phyloP scores from a whole-genome alignment of 768 basidiomycete species.

The Agrocybe praecox region DNA sequence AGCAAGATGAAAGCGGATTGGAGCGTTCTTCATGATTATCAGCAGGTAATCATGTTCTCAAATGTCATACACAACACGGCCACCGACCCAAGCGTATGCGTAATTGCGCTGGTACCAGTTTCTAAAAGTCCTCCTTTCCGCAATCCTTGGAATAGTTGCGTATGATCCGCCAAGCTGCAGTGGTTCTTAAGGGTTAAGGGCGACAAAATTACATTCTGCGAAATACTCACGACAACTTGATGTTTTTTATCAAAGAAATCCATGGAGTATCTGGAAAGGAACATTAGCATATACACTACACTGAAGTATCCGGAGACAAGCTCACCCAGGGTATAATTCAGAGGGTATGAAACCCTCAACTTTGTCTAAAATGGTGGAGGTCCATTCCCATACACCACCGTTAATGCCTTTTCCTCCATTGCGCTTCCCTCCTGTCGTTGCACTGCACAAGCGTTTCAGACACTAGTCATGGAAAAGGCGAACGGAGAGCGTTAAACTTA shows the following conservation, averaged over 20 bases:
- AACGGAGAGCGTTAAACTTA: constrained; percentile 38
- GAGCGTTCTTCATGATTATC: no score
- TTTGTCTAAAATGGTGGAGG: constrained; percentile 73
- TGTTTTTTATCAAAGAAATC: constrained; percentile 94
- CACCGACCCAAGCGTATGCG: constrained; percentile 87
- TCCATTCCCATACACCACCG: constrained; percentile 99
- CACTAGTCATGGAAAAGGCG: neutral
- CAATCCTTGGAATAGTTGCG: constrained; percentile 81
- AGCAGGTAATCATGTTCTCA: no score
- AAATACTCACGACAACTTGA: constrained; percentile 76
- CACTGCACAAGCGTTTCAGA: constrained; percentile 36
- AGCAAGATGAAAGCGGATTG: no score
- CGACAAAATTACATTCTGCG: neutral
- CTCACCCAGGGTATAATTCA: constrained; percentile 83
- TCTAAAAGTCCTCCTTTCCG: constrained; percentile 72
- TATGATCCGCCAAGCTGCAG: constrained; percentile 87
- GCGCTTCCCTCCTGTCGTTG: constrained; percentile 63
- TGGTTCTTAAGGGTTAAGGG: neutral
- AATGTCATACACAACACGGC: constrained; percentile 52
- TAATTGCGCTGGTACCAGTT: constrained; percentile 96
- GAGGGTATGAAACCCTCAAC: constrained; percentile 80
- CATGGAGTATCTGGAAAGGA: constrained; percentile 58
- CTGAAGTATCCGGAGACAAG: neutral
- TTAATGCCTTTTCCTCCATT: constrained; percentile 70
- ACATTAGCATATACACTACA: neutral